Base-by-base conservation (phyloP, 2,329 filamentous ascomycete genomes). In the Rhynchosporium graminicola region DNA sequence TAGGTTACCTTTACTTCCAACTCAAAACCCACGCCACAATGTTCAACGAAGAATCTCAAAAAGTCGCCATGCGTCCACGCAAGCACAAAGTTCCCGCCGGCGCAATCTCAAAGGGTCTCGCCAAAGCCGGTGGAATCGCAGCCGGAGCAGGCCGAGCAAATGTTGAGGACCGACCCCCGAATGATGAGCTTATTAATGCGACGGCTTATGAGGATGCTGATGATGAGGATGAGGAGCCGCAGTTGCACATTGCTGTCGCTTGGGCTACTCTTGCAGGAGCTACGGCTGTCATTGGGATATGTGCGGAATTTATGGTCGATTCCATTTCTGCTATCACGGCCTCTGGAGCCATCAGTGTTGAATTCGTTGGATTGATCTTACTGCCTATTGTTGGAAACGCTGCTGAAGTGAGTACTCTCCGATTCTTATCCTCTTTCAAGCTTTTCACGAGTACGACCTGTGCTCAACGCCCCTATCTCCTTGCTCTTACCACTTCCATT, bases 1-100 rank as follows among this genome's bases (percentile, higher is more conserved):
- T 77, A 56, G 89, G 85, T 61, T 97, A 96, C 72, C 86, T 98
- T 1, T 83, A 91, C 76, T 97, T 97, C 80, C 94, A 97, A 76
- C 86, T 98, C 63, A 91, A 92, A 75, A 93, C 93, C 0, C 93
- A 97, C 75, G 82, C 83, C 29, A 80, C 80, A 8, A 87, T 96
- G 74, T 97, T 96, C 80, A 91, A 89, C 74, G 86, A 86, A 58
- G 86, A 90, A 40, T 90, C 88, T 67, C 82, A 90, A 69, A 97
- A 97, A 76, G 88, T 90, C 0, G 84, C 87, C 2, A 91, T 77
- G 45, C 81, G 77, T 70, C 82, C 81, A 2, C 80, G 75, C 62
- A 75, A 75, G 74, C 74, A 77, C 65, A 61, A 71, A 63, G 42
- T 76, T 62, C 62, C 73, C 57, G 45, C 70, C 74, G 60, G 74